phyloP scores from a whole-genome alignment of 2,329 filamentous ascomycete species.

The Aspergillus tamarii region DNA sequence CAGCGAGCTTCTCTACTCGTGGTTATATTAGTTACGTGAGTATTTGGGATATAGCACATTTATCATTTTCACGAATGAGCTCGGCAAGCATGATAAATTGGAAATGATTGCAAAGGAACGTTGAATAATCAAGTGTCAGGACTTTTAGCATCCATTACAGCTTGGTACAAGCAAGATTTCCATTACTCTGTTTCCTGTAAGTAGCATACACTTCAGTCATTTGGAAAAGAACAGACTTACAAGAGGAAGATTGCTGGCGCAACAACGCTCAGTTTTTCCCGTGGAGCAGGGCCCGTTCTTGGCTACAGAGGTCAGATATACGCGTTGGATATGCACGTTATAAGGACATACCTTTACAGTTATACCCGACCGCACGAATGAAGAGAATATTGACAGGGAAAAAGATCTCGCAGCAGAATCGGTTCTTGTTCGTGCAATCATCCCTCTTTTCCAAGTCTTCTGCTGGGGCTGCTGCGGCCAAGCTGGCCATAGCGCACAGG shows the following conservation, averaged over 20 bases:
- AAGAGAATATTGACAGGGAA: not conserved
- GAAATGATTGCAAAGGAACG: no score
- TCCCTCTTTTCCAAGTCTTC: not conserved
- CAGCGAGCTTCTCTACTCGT: no score
- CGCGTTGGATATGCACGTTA: not conserved
- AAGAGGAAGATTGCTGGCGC: not conserved
- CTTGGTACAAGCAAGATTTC: not conserved
- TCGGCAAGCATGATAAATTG: no score
- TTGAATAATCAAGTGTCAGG: no score
- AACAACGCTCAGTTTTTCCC: not conserved
- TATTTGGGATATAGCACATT: no score
- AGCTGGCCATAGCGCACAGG: not conserved
- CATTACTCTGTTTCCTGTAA: not conserved
- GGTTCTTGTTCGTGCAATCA: not conserved
- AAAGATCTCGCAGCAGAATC: not conserved
- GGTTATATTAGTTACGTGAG: no score
- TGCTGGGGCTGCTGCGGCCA: not conserved
- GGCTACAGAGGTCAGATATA: not conserved
- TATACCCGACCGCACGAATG: not conserved
- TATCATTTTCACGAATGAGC: no score
- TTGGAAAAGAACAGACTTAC: not conserved
- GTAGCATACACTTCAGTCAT: not conserved
- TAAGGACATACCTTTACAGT: not conserved
- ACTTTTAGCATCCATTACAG: no score
- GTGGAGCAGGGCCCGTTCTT: not conserved